Evolutionary conservation across 2,329 filamentous ascomycete genomes (phyloP), one percentile per base, ranked within the genome.

Genomic region (Lecanicillium sp.): DNA sequence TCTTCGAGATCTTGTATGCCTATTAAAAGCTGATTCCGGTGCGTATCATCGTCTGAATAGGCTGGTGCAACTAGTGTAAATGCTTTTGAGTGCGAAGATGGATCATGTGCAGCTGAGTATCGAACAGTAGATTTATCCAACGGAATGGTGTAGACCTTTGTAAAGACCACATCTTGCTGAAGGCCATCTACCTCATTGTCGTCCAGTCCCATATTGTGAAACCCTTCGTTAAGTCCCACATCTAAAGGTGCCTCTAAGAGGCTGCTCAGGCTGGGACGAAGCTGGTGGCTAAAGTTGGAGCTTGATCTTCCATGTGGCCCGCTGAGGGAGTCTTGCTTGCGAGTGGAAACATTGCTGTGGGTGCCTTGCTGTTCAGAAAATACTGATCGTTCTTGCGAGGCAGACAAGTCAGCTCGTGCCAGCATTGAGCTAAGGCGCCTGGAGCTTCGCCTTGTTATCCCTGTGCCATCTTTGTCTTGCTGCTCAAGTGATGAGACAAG

Each of bases 351-450:
- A 37, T 63, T 58, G 9, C 56, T 59, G 8, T 63, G 51, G 8
- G 62, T 53, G 3, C 57, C 68, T 47, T 56, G 60, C 56, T 72
- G 75, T 35, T 95, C 88, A 19, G 80, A 74, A 54, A 94, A 94
- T n/a, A 80, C 74, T 1, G 80, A 72, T 51, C 85, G 75, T 49
- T 94, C 88, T 47, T 90, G 85, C 13, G 83, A 92, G 9, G 85
- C 82, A 1, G 86, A 90, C 15, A 95, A 67, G 55, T 95, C 90
- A 22, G 85, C 84, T 51, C 90, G 75, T 13, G 89, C 89, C 38
- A 95, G 70, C 62, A 95, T 75, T 13, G 90, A 96, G 64, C 92
- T 98, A 18, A 96, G 83, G 36, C 92, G 78, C 31, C 92, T 78
- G 14, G 78, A 82, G 44, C 76, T 77, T 43, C 77, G 68, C 37